These are phyloP conservation scores for Mariannaea sp. DNA, from an alignment of 2,329 filamentous ascomycete genomes.

Conservation along the genomic window DNA sequence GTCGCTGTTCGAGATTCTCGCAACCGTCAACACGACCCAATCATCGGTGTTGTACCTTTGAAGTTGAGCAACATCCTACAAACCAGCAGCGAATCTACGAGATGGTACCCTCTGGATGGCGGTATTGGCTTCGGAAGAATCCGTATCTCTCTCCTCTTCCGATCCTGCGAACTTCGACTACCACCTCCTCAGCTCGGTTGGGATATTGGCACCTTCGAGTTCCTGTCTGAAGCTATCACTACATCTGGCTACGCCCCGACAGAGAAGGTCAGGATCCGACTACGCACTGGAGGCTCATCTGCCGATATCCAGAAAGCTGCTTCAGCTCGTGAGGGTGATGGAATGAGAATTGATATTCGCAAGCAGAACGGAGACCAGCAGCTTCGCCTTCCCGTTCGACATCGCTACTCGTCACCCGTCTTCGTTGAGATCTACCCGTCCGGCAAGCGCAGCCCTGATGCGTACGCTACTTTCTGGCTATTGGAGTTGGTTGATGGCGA, in stretches of 20 bases:
- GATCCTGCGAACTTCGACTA: conserved; percentile 82
- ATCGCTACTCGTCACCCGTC: conserved; percentile 86
- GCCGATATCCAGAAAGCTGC: conserved; percentile 68
- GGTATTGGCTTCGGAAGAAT: conserved; percentile 91
- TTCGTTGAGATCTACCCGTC: conserved; percentile 82
- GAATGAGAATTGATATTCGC: conserved; percentile 55
- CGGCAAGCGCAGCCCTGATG: conserved; percentile 71
- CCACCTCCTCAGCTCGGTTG: conserved; percentile 88
- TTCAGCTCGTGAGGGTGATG: conserved; percentile 65
- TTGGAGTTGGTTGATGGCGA: conserved; percentile 83
- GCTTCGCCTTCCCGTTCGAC: conserved; percentile 84
- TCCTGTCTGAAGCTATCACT: conserved; percentile 71
- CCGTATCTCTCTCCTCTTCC: conserved; percentile 86
- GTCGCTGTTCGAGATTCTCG: conserved; percentile 87
- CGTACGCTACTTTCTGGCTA: conserved; percentile 84
- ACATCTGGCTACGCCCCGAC: conserved; percentile 65
- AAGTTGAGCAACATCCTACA: conserved; percentile 88
- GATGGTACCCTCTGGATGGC: conserved; percentile 96
- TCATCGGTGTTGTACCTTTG: conserved; percentile 88
- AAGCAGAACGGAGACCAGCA: conserved; percentile 47
- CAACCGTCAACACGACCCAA: conserved; percentile 90
- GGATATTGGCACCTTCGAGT: conserved; percentile 95
- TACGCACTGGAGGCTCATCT: conserved; percentile 84
- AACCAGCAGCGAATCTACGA: conserved; percentile 81
- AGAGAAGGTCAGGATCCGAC: conserved; percentile 73